phyloP scores from a whole-genome alignment of 352 stramenopile species.

The Phytopythium delawarense region DNA sequence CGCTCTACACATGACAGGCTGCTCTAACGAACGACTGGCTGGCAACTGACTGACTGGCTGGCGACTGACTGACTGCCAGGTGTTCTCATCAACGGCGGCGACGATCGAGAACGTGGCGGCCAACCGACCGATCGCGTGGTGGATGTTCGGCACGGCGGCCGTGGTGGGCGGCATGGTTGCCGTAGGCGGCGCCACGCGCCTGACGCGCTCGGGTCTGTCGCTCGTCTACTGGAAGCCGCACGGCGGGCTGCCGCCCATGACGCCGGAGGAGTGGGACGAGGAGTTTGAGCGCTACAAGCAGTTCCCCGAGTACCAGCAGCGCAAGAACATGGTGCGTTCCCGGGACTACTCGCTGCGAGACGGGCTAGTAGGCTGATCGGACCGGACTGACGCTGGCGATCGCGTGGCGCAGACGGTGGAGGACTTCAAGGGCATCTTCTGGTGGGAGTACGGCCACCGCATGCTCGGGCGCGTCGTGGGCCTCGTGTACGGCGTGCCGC shows the following conservation, averaged over 20 bases:
- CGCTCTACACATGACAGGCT: not conserved
- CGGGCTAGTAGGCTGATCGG: no score
- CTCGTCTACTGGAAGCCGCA: slow-evolving; percentile 98
- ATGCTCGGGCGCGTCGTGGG: slow-evolving; percentile 97
- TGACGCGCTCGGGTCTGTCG: slow-evolving; percentile 96
- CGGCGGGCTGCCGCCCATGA: slow-evolving; percentile 91
- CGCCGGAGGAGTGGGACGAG: slow-evolving; percentile 89
- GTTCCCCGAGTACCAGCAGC: slow-evolving; percentile 98
- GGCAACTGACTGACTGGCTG: not conserved
- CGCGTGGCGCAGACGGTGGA: slow-evolving; percentile 81
- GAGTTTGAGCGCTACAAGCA: slow-evolving; percentile 99
- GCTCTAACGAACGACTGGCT: not conserved
- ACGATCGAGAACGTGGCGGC: slow-evolving; percentile 79
- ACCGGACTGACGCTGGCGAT: not conserved
- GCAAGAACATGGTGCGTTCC: slow-evolving; percentile 78
- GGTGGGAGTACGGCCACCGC: slow-evolving; percentile 94
- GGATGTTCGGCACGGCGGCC: slow-evolving; percentile 93
- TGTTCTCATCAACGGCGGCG: slow-evolving; percentile 44
- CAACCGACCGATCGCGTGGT: slow-evolving; percentile 90
- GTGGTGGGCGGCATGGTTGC: slow-evolving; percentile 97
- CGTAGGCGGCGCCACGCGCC: slow-evolving; percentile 95
- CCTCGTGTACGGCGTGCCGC: slow-evolving; percentile 90
- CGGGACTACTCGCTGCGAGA: not conserved
- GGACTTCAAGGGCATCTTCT: slow-evolving; percentile 99
- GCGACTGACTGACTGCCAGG: slow-evolving; percentile 12